These are phyloP conservation scores for Salmacisia buchloeana DNA, from an alignment of 1,284 basidiomycete species.

Conservation along the genomic window DNA sequence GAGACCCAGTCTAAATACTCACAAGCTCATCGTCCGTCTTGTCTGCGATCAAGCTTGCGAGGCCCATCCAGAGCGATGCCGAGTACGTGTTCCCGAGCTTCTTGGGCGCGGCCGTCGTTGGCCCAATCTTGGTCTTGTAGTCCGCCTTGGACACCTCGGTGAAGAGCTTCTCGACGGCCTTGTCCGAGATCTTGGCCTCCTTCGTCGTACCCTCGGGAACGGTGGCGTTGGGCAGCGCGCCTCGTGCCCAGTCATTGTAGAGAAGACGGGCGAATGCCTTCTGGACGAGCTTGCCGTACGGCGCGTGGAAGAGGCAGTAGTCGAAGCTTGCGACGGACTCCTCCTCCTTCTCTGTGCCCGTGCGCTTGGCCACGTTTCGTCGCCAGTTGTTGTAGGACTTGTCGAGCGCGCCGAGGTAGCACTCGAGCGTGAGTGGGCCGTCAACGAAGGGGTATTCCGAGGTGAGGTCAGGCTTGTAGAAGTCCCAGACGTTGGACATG, in stretches of 20 bases:
- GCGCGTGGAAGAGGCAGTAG: conserved; percentile 75
- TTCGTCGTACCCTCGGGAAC: conserved; percentile 3
- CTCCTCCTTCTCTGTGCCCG: conserved; percentile 27
- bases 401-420: conserved; percentile 91
- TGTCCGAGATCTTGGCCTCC: conserved; percentile 65
- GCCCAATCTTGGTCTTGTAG: conserved; percentile 39
- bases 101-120: conserved; percentile 45
- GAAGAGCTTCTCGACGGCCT: conserved; percentile 77
- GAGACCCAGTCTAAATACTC: neutral
- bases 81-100: conserved; percentile 91
- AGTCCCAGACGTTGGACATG: conserved; percentile 86
- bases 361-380: conserved; percentile 66
- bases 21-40: conserved; percentile 7
- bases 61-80: conserved; percentile 88
- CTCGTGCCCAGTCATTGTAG: conserved; percentile 69
- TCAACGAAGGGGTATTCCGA: conserved; percentile 91
- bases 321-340: conserved; percentile 75
- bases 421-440: conserved; percentile 89
- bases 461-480: conserved; percentile 50
- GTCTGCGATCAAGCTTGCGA: conserved; percentile 58
- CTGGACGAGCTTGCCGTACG: conserved; percentile 97
- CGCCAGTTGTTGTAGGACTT: conserved; percentile 80
- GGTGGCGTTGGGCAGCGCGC: conserved; percentile 8
- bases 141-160: conserved; percentile 35
- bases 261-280: conserved; percentile 90